Evolutionary conservation across 2,329 filamentous ascomycete genomes (phyloP).

Genomic region (Nectriaceae sp.): DNA sequence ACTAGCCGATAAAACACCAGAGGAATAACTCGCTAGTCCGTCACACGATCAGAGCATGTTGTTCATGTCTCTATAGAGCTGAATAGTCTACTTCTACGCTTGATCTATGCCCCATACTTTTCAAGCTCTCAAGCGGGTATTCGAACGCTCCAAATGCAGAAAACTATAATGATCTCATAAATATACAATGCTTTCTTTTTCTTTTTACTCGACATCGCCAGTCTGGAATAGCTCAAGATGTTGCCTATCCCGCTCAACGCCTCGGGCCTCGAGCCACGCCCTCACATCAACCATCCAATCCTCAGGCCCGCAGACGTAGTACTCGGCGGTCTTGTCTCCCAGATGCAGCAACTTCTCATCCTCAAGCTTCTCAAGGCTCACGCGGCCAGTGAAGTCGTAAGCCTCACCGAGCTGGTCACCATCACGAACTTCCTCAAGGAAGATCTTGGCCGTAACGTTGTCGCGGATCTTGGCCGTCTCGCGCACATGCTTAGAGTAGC

Average conservation of each 20-base stretch:
- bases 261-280: slow-evolving; percentile 51
- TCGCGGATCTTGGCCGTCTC: slow-evolving; percentile 39
- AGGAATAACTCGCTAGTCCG: no score
- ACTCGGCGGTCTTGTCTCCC: slow-evolving; percentile 56
- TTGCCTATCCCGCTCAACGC: slow-evolving; percentile 60
- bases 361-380: slow-evolving; percentile 60
- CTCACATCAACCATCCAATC: slow-evolving; percentile 67
- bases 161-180: background rate
- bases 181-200: no score
- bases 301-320: slow-evolving; percentile 72
- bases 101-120: no score
- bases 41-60: no score
- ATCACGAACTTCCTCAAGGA: slow-evolving; percentile 53
- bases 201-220: slow-evolving; percentile 44
- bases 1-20: no score
- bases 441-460: slow-evolving; percentile 49
- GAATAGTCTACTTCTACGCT: no score
- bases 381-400: slow-evolving; percentile 60
- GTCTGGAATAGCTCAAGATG: slow-evolving; percentile 71
- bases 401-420: slow-evolving; percentile 51
- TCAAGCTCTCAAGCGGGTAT: background rate
- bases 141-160: background rate
- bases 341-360: slow-evolving; percentile 56
- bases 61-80: no score
- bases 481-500: slow-evolving; percentile 58